A percentile compares a stretch with the other conserved stretches of the same genome.
phyloP scores from a whole-genome alignment of 2,329 filamentous ascomycete species.

The Bipolaris zeicola region DNA sequence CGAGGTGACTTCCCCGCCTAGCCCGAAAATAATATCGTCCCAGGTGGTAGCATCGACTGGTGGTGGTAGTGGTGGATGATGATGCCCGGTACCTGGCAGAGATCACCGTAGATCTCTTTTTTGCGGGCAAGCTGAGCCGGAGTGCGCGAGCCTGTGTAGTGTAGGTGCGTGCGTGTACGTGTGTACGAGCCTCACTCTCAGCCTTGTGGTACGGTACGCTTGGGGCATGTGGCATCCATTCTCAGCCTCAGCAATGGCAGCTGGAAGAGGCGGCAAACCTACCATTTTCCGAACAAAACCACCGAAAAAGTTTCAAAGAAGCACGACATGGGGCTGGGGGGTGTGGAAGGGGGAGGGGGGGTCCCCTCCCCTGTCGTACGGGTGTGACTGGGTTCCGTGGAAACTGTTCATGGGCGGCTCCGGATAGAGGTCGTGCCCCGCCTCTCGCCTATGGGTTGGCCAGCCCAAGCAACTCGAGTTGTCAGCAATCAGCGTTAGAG shows the following conservation, averaged over 20 bases:
- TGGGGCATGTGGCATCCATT: not conserved
- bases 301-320: not conserved
- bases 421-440: constrained; percentile 1
- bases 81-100: constrained; percentile 25
- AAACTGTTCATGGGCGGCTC: not conserved
- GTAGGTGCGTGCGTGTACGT: not conserved
- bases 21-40: not conserved
- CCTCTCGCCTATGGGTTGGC: not conserved
- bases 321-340: not conserved
- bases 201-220: not conserved
- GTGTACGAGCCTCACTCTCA: not conserved
- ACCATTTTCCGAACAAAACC: not conserved
- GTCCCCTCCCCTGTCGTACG: not conserved
- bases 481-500: not conserved
- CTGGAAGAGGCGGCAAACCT: not conserved
- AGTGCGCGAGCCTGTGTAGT: constrained; percentile 1
- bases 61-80: not conserved
- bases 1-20: not conserved
- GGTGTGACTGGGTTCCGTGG: not conserved
- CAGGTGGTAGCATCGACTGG: not conserved
- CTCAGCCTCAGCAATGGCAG: not conserved
- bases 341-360: no score
- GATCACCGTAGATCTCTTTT: constrained; percentile 23
- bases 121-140: constrained; percentile 10
- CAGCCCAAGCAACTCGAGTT: not conserved